These are phyloP conservation scores for Cinnamomum chago DNA, from an alignment of 164 flowering plant genomes.

Conservation along the genomic window DNA sequence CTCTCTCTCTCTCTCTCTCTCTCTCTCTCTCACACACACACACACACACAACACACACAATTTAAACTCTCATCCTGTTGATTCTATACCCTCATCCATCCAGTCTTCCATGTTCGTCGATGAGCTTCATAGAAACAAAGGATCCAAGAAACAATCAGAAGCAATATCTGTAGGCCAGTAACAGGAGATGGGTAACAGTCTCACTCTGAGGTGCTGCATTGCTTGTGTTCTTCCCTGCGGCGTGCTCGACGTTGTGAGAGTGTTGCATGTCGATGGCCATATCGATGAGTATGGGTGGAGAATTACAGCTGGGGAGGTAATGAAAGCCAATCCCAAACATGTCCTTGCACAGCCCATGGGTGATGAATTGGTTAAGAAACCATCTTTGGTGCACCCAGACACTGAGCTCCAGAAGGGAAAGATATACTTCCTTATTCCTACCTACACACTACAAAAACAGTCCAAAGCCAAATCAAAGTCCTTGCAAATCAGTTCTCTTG, in stretches of 20 bases:
- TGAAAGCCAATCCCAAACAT: slow-evolving; percentile 13
- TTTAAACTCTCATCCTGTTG: too few relatives aligned
- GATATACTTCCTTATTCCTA: slow-evolving; percentile 14
- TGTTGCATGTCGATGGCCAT: slow-evolving; percentile 12
- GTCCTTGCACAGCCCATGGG: slow-evolving; percentile 6
- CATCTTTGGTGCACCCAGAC: slow-evolving; percentile 9
- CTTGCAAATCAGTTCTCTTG: too few relatives aligned
- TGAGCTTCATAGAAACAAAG: not conserved
- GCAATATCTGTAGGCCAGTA: not conserved
- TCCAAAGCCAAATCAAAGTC: not conserved
- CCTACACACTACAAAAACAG: slow-evolving; percentile 5
- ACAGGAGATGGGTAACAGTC: slow-evolving; percentile 12
- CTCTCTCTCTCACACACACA: too few relatives aligned
- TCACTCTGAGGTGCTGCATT: slow-evolving; percentile 11
- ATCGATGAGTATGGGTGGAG: slow-evolving; percentile 6
- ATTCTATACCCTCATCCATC: not conserved
- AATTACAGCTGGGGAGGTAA: slow-evolving; percentile 12
- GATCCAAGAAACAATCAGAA: not conserved
- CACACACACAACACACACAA: too few relatives aligned
- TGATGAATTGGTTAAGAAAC: slow-evolving; percentile 6
- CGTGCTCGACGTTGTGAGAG: slow-evolving; percentile 8
- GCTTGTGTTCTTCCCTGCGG: slow-evolving; percentile 15
- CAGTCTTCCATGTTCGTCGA: not conserved
- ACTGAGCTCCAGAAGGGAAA: slow-evolving; percentile 11
- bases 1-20: too few relatives aligned